Base-by-base conservation (phyloP, 2,329 filamentous ascomycete genomes). In the Allantophomopsis lycopodina region DNA sequence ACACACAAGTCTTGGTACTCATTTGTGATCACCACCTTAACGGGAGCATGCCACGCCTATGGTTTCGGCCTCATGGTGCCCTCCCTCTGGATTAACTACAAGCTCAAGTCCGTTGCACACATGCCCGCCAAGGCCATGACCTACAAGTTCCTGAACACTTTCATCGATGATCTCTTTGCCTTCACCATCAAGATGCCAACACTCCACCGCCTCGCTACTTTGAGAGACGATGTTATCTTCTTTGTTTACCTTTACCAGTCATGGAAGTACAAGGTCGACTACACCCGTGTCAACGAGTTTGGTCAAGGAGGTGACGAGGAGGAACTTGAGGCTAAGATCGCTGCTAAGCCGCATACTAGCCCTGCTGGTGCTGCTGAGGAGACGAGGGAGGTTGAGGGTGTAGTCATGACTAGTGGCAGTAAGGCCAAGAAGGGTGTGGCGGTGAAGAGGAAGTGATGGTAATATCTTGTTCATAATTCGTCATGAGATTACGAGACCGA, bases 171-270 rank as follows among this genome's bases (percentile, higher is more conserved):
- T 56, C 69, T 98, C 23, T 98, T 98, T 56, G 91, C 91, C 2
- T 98, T 96, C 55, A 98, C 91, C 32, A 95, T 98, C 67, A 96
- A 96, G 66, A 98, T 98, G 91, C 91, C 91, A 1, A 76, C 88
- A 46, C 69, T 98, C 38, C 91, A 98, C 61, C 77, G 91, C 13
- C 68, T 98, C 38, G 87, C 91, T 1, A 96, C 91, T 0, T 72
- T 98, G 46, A 73, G 91, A 44, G 91, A 98, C 58, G 91, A 98
- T 55, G 71, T 98, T 48, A 96, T 98, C 56, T 98, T 98, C 71
- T 98, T 98, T 58, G 71, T 98, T 43, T 98, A 95, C 64, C 52
- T 98, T 4, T 98, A 98, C 63, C 91, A 98, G 65, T 76, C 80
- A 44, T 98, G 78, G 73, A 81, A 81, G 40, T 98, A 98, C 68